A percentile compares a stretch with the other conserved stretches of the same genome.
phyloP scores from a whole-genome alignment of 2,329 filamentous ascomycete species.

The Fusarium domesticum region DNA sequence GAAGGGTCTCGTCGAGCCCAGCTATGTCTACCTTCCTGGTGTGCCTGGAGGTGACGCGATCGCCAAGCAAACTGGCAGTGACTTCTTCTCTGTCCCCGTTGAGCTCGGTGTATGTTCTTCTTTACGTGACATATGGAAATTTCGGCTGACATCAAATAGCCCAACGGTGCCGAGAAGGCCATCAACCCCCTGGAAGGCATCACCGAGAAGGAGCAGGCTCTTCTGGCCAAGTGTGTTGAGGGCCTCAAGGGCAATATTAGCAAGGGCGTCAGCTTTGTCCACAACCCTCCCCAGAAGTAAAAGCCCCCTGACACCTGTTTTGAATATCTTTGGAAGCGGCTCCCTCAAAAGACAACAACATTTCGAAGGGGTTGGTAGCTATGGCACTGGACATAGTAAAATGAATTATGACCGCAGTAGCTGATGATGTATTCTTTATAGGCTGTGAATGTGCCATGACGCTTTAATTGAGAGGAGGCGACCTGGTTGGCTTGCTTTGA shows the following conservation, averaged over 20 bases:
- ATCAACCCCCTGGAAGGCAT: slow-evolving; percentile 73
- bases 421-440: slow-evolving; percentile 37
- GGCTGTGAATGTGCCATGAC: slow-evolving; percentile 35
- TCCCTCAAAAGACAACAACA: slow-evolving; percentile 28
- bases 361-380: slow-evolving; percentile 32
- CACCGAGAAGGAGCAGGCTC: slow-evolving; percentile 83
- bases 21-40: slow-evolving; percentile 92
- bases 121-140: slow-evolving; percentile 3
- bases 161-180: slow-evolving; percentile 81
- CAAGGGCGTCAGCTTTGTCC: slow-evolving; percentile 88
- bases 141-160: slow-evolving; percentile 48
- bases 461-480: not conserved
- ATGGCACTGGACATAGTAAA: slow-evolving; percentile 37
- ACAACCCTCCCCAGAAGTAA: slow-evolving; percentile 88
- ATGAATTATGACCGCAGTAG: slow-evolving; percentile 33
- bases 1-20: slow-evolving; percentile 90
- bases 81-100: slow-evolving; percentile 95
- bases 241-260: slow-evolving; percentile 89
- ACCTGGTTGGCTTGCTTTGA: too few species aligned
- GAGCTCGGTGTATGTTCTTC: slow-evolving; percentile 79
- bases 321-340: slow-evolving; percentile 27
- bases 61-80: slow-evolving; percentile 74
- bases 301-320: slow-evolving; percentile 29
- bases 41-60: slow-evolving; percentile 84
- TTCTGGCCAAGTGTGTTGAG: slow-evolving; percentile 71